phyloP scores from a whole-genome alignment of 768 basidiomycete genomes.

The Agrocybe chaxingu region DNA sequence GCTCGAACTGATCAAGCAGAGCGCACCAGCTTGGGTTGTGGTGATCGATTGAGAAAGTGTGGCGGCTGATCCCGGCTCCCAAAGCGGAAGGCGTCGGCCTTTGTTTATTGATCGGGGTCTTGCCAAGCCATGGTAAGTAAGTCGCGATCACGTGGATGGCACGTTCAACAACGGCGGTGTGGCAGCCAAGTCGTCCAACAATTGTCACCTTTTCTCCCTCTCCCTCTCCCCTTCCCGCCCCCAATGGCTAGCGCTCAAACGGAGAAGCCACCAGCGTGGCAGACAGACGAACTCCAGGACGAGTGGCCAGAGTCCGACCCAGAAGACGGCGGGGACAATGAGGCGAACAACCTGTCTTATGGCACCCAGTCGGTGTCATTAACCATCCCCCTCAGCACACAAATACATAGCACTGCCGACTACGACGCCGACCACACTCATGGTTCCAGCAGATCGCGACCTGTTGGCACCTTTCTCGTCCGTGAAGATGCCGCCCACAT shows the following conservation, averaged over 20 bases:
- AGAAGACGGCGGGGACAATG: conserved; percentile 36
- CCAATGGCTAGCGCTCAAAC: conserved; percentile 26
- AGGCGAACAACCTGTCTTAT: conserved; percentile 37
- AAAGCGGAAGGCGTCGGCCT: neutral
- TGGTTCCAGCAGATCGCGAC: conserved; percentile 24
- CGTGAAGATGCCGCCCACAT: conserved; percentile 60
- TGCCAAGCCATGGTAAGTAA: conserved; percentile 6
- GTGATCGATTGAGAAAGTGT: too few relatives aligned
- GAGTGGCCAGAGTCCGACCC: conserved; percentile 88
- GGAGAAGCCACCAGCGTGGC: conserved; percentile 60
- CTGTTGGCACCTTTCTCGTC: conserved; percentile 72
- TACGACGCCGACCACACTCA: conserved; percentile 25
- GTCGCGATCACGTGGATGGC: conserved; percentile 17
- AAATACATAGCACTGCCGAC: conserved; percentile 45
- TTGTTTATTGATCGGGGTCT: conserved; percentile 5
- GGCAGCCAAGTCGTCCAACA: neutral
- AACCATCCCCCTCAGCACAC: conserved; percentile 52
- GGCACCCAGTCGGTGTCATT: conserved; percentile 58
- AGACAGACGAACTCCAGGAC: conserved; percentile 86
- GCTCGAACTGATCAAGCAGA: conserved; percentile 1
- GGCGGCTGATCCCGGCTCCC: neutral
- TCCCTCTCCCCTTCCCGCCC: conserved; percentile 7
- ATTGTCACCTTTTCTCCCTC: neutral
- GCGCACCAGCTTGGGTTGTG: too few relatives aligned
- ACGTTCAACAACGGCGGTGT: conserved; percentile 10